Conservation (phyloP, 768 basidiomycete species). For the Psilocybe azurescens region DNA sequence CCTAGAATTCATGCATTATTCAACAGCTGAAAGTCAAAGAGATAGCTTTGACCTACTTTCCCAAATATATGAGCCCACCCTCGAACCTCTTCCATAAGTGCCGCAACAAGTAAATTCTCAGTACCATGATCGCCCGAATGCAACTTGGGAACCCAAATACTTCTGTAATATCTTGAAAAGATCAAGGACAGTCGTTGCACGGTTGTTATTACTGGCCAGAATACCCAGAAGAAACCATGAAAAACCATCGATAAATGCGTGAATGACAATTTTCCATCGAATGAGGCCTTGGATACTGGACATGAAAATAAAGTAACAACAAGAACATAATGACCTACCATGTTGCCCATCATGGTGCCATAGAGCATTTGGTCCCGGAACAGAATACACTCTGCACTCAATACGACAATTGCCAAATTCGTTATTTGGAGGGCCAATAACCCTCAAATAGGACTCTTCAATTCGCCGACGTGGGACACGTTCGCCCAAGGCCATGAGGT, state of each 20-base stretch:
- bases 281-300: conserved; percentile 25
- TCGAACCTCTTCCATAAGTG: conserved; percentile 19
- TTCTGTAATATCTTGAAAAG: conserved; percentile 11
- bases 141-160: conserved; percentile 21
- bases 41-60: background rate
- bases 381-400: background rate
- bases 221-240: conserved; percentile 3
- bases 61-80: conserved; percentile 7
- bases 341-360: conserved; percentile 41
- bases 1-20: too few species aligned
- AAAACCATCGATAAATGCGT: conserved; percentile 35
- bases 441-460: too few species aligned
- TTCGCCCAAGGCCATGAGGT: too few species aligned
- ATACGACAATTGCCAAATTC: too few species aligned
- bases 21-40: conserved; percentile 21
- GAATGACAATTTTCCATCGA: conserved; percentile 35
- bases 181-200: conserved; percentile 18
- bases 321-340: background rate
- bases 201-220: conserved; percentile 21
- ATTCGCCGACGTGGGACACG: too few species aligned
- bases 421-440: too few species aligned
- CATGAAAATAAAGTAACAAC: too few species aligned
- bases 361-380: conserved; percentile 14
- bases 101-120: conserved; percentile 30
- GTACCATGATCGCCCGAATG: conserved; percentile 31